Percentiles rank a stretch among this genome's conserved stretches.
phyloP scores from a whole-genome alignment of 139 green algal genomes.

The Desmodesmus armatus region DNA sequence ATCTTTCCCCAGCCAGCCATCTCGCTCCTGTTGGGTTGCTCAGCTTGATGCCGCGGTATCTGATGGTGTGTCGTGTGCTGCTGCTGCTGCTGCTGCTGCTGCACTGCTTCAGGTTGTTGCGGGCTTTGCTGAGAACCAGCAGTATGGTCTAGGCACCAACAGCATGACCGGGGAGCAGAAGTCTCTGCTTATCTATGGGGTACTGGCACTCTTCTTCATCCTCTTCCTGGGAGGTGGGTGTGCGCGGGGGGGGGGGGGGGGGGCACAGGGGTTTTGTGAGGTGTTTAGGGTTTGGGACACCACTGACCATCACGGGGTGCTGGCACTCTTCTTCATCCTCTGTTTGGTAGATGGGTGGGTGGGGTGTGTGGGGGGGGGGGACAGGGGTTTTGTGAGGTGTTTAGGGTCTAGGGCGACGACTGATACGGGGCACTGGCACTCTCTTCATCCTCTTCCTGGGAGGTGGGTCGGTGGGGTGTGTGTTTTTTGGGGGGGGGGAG shows the following conservation, averaged over 20 bases:
- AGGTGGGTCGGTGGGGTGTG: conserved; percentile 53
- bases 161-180: conserved; percentile 92
- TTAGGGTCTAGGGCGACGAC: no score
- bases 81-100: no score
- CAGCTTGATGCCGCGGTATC: conserved; percentile 14
- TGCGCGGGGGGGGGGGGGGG: not conserved
- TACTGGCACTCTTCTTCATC: conserved; percentile 83
- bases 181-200: conserved; percentile 91
- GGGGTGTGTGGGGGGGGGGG: no score
- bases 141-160: conserved; percentile 94
- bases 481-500: not conserved
- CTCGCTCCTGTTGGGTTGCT: not conserved
- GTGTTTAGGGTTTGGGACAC: no score
- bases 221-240: conserved; percentile 86
- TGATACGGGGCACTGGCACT: conserved; percentile 85
- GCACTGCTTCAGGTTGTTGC: no score
- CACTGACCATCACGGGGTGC: no score
- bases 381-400: no score
- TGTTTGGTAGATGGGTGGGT: not conserved
- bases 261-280: not conserved
- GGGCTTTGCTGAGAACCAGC: conserved; percentile 96
- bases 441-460: conserved; percentile 91
- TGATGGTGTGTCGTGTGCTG: no score
- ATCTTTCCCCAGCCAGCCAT: not conserved
- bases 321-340: no score